Percentiles rank a stretch among this genome's conserved stretches.
These are phyloP conservation scores for Drechmeria coniospora DNA, from an alignment of 2,329 filamentous ascomycete genomes.

Conservation along the genomic window DNA sequence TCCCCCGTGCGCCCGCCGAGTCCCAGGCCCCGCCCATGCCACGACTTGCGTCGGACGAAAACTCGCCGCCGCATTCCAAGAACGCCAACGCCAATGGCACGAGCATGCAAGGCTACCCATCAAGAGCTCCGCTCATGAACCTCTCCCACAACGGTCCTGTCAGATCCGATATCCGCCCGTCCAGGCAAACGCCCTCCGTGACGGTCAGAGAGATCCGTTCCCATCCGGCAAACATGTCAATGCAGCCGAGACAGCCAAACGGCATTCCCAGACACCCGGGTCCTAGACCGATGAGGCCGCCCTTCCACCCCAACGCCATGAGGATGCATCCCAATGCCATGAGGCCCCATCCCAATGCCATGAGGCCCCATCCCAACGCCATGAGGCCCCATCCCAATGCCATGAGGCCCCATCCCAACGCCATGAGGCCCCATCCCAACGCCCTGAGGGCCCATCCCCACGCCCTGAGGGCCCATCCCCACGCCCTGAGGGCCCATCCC, in stretches of 20 bases:
- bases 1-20: no score
- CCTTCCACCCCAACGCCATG: slow-evolving; percentile 10
- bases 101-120: no score
- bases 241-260: slow-evolving; percentile 27
- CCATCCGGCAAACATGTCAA: slow-evolving; percentile 16
- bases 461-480: no score
- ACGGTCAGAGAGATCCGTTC: slow-evolving; percentile 7
- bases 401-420: no score
- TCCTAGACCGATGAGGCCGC: slow-evolving; percentile 18
- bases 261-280: slow-evolving; percentile 34
- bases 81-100: background rate
- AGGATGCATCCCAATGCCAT: slow-evolving; percentile 32
- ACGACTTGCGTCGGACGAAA: slow-evolving; percentile 1
- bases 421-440: no score
- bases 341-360: slow-evolving; percentile 33
- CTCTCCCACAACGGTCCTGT: slow-evolving; percentile 17
- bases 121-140: slow-evolving; percentile 7
- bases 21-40: slow-evolving; percentile 4
- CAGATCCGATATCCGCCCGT: slow-evolving; percentile 16
- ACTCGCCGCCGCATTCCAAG: background rate
- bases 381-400: no score
- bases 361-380: no score
- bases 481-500: no score
- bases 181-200: slow-evolving; percentile 11
- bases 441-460: no score